A percentile compares a stretch with the other conserved stretches of the same genome.
phyloP scores from a whole-genome alignment of 768 basidiomycete genomes.

The Boletus rubescentipes region DNA sequence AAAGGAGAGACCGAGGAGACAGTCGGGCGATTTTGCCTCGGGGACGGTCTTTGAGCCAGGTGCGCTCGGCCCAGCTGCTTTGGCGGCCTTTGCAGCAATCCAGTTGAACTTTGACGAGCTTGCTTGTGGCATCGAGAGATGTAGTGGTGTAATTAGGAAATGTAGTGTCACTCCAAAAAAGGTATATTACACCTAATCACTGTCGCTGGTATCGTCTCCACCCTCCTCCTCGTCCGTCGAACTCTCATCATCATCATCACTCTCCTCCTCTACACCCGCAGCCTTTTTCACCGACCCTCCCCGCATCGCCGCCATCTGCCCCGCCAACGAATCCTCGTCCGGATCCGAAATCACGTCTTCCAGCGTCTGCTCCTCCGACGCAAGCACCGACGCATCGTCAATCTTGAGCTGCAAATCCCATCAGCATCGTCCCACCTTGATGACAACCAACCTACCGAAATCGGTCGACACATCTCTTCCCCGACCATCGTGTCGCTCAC shows the following conservation, averaged over 20 bases:
- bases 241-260: constrained; percentile 23
- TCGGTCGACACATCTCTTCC: constrained; percentile 67
- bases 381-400: constrained; percentile 63
- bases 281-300: constrained; percentile 81
- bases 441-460: constrained; percentile 55
- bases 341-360: constrained; percentile 98
- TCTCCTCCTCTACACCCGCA: constrained; percentile 39
- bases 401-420: constrained; percentile 66
- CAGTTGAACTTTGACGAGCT: constrained; percentile 37
- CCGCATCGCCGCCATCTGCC: constrained; percentile 97
- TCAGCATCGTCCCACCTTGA: constrained; percentile 1
- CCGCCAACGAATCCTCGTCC: constrained; percentile 93
- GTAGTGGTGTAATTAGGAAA: too few relatives aligned
- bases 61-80: constrained; percentile 55
- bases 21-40: constrained; percentile 73
- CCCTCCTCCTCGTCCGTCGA: constrained; percentile 30
- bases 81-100: constrained; percentile 57
- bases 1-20: constrained; percentile 82
- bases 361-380: constrained; percentile 53
- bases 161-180: too few relatives aligned
- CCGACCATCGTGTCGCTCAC: constrained; percentile 89
- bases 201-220: constrained; percentile 30
- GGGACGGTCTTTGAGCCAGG: constrained; percentile 62
- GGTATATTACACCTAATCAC: constrained; percentile 17
- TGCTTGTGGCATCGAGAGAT: constrained; percentile 1